Base-by-base conservation (phyloP, 129 eudicot genomes). In the Heracleum sosnowskyi region DNA sequence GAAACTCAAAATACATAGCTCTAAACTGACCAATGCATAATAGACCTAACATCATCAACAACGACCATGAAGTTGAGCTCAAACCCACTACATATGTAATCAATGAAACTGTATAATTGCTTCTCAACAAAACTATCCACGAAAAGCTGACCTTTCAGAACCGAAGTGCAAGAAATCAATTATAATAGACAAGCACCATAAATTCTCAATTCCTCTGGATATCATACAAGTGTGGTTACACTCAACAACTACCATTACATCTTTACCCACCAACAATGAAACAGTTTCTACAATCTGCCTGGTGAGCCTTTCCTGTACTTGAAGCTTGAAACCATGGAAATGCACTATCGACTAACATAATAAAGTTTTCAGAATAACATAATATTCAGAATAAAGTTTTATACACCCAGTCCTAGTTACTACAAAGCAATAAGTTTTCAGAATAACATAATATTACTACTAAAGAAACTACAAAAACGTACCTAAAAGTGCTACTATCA, bases 41-140 rank as follows among this genome's bases (percentile, higher is more conserved):
- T 29, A 29, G 70, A 64, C 37, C 17, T 64, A 1, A 12, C 12
- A 8, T 35, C 5, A 87, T 96, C 99, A 85, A 96, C 88, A 73
- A 97, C 99, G 69, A 96, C 99, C 99, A 96, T 90, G 81, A 92
- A 96, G 88, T 89, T 96, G 44, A 96, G 96, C 80, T 96, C 97
- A 83, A 88, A 96, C 46, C 99, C 78, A 49, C 95, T 90, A 42
- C 97, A 96, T 51, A 96, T 85, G 76, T 92, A 96, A 82, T 92
- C 99, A 80, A 90, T 83, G 81, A 92, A 96, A 81, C 97, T 92
- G 80, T 84, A 78, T n/a, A 86, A 63, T 85, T 87, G 84, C 86
- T 89, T 92, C 85, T 92, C 95, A 29, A 33, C 64, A 81, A 84
- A 90, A 53, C 82, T 78, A 34, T 96, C 95, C 64, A 92, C 99